A percentile compares a stretch with the other conserved stretches of the same genome.
These are phyloP conservation scores for Breviolum minutum DNA, from an alignment of 73 alveolate genomes.

Conservation along the genomic window DNA sequence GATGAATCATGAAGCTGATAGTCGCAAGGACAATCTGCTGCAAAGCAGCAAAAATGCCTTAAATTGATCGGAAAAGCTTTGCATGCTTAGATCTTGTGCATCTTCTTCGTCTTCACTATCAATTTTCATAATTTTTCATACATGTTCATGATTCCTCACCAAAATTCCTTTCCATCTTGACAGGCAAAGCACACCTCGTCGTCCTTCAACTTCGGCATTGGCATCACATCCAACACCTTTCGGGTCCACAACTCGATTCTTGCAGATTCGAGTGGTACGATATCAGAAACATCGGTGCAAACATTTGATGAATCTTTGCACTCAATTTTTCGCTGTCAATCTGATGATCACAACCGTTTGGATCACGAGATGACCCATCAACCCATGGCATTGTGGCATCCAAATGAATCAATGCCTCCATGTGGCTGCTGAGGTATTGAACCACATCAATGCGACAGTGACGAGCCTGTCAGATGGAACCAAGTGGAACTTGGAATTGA, in stretches of 20 bases:
- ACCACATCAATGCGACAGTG: constrained; percentile 90
- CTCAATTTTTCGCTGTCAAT: neutral
- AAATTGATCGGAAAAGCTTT: too few species aligned
- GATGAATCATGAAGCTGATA: too few species aligned
- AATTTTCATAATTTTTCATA: too few species aligned
- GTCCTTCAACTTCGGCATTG: constrained; percentile 57
- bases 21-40: too few species aligned
- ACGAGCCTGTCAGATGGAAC: constrained; percentile 22
- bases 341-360: neutral
- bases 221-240: constrained; percentile 62
- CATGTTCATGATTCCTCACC: too few species aligned
- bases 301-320: too few species aligned
- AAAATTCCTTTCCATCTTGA: too few species aligned
- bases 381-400: neutral
- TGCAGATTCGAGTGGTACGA: neutral
- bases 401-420: constrained; percentile 12
- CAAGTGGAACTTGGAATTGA: neutral
- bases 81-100: too few species aligned
- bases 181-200: constrained; percentile 22
- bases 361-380: too few species aligned
- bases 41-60: too few species aligned
- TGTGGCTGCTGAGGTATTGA: constrained; percentile 93
- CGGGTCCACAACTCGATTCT: too few species aligned
- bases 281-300: neutral
- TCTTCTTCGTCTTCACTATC: too few species aligned